Base-by-base conservation (phyloP, 371 early-diverging fungal species). In the Mortierella sp. region DNA sequence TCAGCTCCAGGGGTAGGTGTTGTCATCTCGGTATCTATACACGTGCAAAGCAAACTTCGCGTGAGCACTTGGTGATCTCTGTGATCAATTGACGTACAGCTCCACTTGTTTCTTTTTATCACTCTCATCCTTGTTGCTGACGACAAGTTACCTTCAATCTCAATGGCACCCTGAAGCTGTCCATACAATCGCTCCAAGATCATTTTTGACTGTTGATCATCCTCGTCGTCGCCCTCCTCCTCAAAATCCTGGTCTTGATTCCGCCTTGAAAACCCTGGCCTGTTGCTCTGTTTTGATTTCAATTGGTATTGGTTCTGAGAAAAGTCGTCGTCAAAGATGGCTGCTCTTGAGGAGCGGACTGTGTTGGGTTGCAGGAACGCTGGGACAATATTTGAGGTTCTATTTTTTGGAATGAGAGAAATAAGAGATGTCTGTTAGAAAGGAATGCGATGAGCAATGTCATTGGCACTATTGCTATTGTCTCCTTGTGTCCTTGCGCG, bases 351-450 rank as follows among this genome's bases (percentile, higher is more conserved):
- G 1, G 82, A 75, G 31, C 72, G 75, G 7, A 72, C 71, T 26
- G 82, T 86, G 71, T 82, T 80, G 21, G 86, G 86, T 14, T 80
- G 82, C 16, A 86, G 38, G 65, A 78, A 82, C 11, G 80, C 55
- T 42, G 77, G 80, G 3, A 72, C 76, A 13, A 34, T 26, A 11
- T 75, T 80, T 24, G 42, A 72, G 70, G 74, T 80, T 63, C 83
- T 83, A 76, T 38, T 63, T 60, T 60, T 21, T 38, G 57, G 57
- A 44, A 58, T 44, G 31, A 54, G 38, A 2, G 28, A 13, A 24
- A n/a, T 13, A 16, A 55, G 19, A 4, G 14, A 63, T 21, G 14
- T 1, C 16, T 44, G 57, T 31, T 42, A 57, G 60, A n/a, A 16
- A 3, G 47, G 28, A 55, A 73, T 60, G 48, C 1, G 10, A 68